phyloP scores from a whole-genome alignment of 306 rosid species.

The Quercus rubra region DNA sequence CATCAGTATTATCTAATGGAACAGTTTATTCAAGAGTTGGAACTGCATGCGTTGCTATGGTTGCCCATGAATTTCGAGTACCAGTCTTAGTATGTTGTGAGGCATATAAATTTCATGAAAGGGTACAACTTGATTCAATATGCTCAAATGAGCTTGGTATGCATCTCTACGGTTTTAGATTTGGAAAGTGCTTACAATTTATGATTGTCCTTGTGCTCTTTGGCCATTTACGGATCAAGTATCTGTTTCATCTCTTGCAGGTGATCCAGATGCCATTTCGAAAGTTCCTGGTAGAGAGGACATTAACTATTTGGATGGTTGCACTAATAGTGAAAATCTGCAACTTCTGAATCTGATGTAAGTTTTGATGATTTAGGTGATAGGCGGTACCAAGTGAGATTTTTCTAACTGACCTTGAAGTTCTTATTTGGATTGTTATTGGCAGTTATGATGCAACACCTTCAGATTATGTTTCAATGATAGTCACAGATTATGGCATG shows the following conservation, averaged over 20 bases:
- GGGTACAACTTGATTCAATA: slow-evolving; percentile 62
- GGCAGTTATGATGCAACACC: slow-evolving; percentile 61
- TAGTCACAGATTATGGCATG: slow-evolving; percentile 42
- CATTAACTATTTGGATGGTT: slow-evolving; percentile 45
- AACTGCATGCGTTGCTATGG: slow-evolving; percentile 62
- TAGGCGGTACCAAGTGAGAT: neutral
- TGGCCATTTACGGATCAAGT: slow-evolving; percentile 12
- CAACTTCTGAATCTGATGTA: slow-evolving; percentile 56
- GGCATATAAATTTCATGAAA: slow-evolving; percentile 63
- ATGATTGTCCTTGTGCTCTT: neutral
- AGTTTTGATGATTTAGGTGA: slow-evolving; percentile 14
- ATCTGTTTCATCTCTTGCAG: slow-evolving; percentile 31
- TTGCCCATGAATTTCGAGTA: slow-evolving; percentile 52
- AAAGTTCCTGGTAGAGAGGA: slow-evolving; percentile 41
- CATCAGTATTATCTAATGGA: slow-evolving; percentile 52
- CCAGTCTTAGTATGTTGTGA: slow-evolving; percentile 62
- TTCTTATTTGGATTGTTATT: slow-evolving; percentile 20
- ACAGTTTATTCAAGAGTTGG: slow-evolving; percentile 63
- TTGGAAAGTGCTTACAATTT: neutral
- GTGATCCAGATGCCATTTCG: slow-evolving; percentile 50
- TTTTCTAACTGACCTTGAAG: slow-evolving; percentile 28
- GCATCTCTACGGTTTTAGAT: neutral
- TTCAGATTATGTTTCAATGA: slow-evolving; percentile 41
- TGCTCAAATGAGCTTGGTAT: slow-evolving; percentile 63
- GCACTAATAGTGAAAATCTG: slow-evolving; percentile 39